Evolutionary conservation across 495 filamentous ascomycete species (phyloP).

Genomic region (Aspergillus cavernicola): DNA sequence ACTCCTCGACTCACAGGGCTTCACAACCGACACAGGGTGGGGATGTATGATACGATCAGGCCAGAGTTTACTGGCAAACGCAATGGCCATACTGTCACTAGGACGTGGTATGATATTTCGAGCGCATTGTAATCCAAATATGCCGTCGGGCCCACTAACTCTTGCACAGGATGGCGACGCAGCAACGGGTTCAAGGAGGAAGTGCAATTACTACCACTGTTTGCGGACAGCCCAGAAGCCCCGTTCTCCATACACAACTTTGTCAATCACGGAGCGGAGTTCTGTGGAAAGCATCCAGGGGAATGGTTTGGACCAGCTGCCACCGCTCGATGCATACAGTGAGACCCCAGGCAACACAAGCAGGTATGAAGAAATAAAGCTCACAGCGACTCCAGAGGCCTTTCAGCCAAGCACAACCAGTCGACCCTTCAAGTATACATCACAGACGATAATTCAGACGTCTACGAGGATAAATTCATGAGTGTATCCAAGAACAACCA

Average conservation of each 20-base stretch:
- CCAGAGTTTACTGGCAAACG: constrained; percentile 87
- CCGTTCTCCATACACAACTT: constrained; percentile 96
- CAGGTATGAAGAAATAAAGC: constrained; percentile 1
- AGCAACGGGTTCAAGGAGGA: constrained; percentile 58
- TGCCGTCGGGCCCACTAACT: constrained; percentile 27
- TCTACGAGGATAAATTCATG: constrained; percentile 86
- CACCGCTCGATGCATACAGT: constrained; percentile 95
- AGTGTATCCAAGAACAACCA: constrained; percentile 63
- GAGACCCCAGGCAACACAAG: constrained; percentile 28
- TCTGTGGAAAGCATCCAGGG: constrained; percentile 91
- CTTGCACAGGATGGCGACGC: constrained; percentile 70
- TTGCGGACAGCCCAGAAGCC: constrained; percentile 81
- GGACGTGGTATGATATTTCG: constrained; percentile 63
- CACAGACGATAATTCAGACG: constrained; percentile 83
- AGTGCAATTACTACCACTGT: constrained; percentile 69
- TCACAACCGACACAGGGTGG: constrained; percentile 94
- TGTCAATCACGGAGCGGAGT: constrained; percentile 79
- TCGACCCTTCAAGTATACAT: constrained; percentile 75
- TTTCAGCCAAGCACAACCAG: constrained; percentile 57
- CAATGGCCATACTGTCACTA: constrained; percentile 63
- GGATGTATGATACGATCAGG: constrained; percentile 99
- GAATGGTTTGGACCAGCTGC: constrained; percentile 99
- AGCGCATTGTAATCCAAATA: neutral
- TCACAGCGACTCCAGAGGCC: constrained; percentile 52
- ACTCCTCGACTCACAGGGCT: constrained; percentile 73